Percentiles rank a stretch among this genome's conserved stretches.
These are phyloP conservation scores for Zoysia matrella DNA, from an alignment of 202 grass and related monocot genomes.

Conservation along the genomic window DNA sequence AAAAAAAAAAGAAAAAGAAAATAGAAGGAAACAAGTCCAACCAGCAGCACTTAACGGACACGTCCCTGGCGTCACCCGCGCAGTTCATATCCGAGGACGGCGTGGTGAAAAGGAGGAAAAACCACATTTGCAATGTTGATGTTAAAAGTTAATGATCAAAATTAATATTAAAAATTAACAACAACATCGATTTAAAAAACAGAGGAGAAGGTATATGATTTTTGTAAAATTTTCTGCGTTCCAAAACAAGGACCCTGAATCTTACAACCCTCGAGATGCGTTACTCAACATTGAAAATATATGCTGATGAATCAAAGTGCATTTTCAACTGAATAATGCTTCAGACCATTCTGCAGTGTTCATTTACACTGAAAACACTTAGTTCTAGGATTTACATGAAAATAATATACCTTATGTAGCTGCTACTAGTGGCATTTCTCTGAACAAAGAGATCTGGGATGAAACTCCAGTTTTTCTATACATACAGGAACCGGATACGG, in stretches of 20 bases:
- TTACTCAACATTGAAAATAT: conserved; percentile 9
- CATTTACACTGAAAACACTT: conserved; percentile 27
- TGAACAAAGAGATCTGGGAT: not conserved
- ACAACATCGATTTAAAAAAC: conserved; percentile 64
- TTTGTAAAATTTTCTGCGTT: too few relatives aligned
- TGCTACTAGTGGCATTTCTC: conserved; percentile 5
- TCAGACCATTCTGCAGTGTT: not conserved
- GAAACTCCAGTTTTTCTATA: not conserved
- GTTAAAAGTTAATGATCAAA: conserved; percentile 84
- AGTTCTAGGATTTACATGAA: conserved; percentile 1
- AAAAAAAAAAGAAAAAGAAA: too few relatives aligned
- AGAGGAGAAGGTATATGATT: too few relatives aligned
- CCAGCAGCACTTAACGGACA: conserved; percentile 68
- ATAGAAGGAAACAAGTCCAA: not conserved
- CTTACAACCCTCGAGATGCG: not conserved
- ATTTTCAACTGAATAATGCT: not conserved
- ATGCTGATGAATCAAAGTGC: conserved; percentile 27
- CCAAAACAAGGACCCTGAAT: too few relatives aligned
- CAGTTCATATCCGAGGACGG: conserved; percentile 51
- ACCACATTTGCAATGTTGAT: conserved; percentile 61
- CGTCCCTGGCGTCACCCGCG: conserved; percentile 55
- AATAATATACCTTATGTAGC: not conserved
- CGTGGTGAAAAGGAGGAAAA: conserved; percentile 43
- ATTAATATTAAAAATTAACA: conserved; percentile 78
- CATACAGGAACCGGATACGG: conserved; percentile 23